A percentile compares a stretch with the other conserved stretches of the same genome.
Conservation (phyloP, 2,329 filamentous ascomycete genomes). For the Aschersonia sp. region DNA sequence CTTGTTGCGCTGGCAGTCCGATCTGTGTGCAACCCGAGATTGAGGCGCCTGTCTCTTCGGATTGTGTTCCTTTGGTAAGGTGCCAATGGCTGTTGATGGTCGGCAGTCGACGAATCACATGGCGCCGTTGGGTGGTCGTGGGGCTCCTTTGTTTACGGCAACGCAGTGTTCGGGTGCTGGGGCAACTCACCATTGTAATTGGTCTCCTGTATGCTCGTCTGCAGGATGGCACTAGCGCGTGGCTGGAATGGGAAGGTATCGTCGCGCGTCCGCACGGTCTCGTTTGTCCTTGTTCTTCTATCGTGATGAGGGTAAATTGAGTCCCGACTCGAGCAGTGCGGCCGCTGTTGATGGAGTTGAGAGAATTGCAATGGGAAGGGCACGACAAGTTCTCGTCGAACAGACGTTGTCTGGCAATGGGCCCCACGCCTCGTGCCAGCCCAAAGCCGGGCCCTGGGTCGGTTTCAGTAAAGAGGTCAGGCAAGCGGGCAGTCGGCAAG, state of each 20-base stretch:
- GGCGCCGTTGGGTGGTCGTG: slow-evolving; percentile 2
- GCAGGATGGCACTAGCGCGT: not conserved
- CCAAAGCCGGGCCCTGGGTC: not conserved
- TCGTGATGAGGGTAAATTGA: not conserved
- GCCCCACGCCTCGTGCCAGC: not conserved
- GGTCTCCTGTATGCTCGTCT: not conserved
- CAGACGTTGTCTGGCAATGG: not conserved
- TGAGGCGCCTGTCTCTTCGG: no score
- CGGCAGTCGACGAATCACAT: slow-evolving; percentile 2
- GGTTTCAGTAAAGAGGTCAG: not conserved
- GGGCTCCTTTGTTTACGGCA: slow-evolving; percentile 5
- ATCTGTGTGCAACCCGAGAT: no score
- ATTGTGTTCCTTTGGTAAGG: no score
- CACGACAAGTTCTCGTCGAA: not conserved
- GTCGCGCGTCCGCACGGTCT: no score
- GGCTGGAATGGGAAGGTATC: not conserved
- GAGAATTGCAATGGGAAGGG: not conserved
- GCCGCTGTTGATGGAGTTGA: not conserved
- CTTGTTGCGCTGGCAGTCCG: no score
- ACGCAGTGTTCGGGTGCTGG: slow-evolving; percentile 2
- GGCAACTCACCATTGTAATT: slow-evolving; percentile 5
- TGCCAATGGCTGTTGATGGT: not conserved
- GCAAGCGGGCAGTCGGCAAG: not conserved
- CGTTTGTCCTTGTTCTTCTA: no score
- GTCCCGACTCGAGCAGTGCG: not conserved